These are phyloP conservation scores for Nakaseomyces nivariensis DNA, from an alignment of 1,139 yeast genomes.

Conservation along the genomic window DNA sequence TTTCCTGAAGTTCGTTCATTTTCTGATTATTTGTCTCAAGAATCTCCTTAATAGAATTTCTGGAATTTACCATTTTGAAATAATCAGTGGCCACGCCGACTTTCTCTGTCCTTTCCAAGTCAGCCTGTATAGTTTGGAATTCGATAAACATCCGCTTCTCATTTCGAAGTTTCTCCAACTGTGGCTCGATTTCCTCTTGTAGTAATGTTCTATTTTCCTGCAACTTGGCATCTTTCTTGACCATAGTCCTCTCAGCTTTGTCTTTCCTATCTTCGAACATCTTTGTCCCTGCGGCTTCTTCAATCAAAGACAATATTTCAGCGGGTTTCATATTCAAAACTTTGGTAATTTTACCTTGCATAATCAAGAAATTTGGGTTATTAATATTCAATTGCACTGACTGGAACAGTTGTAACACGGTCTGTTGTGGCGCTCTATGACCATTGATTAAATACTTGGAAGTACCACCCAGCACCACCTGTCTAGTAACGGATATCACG, in stretches of 20 bases:
- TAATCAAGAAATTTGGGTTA: constrained; percentile 90
- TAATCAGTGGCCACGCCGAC: constrained; percentile 76
- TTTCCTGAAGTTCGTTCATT: constrained; percentile 26
- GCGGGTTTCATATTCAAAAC: constrained; percentile 92
- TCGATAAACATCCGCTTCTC: constrained; percentile 81
- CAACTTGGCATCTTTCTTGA: constrained; percentile 78
- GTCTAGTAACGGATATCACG: constrained; percentile 86
- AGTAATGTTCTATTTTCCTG: constrained; percentile 65
- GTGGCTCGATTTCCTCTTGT: constrained; percentile 86
- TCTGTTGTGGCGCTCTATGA: constrained; percentile 91
- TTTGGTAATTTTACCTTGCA: constrained; percentile 98
- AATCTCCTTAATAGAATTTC: constrained; percentile 35
- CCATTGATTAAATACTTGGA: constrained; percentile 92
- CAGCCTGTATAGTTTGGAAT: constrained; percentile 75
- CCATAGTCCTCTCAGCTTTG: constrained; percentile 84
- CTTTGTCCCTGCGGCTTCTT: constrained; percentile 97
- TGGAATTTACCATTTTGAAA: constrained; percentile 35
- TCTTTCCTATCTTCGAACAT: constrained; percentile 92
- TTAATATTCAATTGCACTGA: constrained; percentile 92
- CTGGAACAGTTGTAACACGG: constrained; percentile 83
- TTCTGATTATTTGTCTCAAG: constrained; percentile 30
- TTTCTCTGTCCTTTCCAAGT: constrained; percentile 63
- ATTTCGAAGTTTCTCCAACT: constrained; percentile 65
- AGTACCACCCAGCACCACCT: constrained; percentile 82
- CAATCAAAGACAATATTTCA: constrained; percentile 82